Base-by-base conservation (phyloP, 371 early-diverging fungal genomes). In the Mortierella sp. region DNA sequence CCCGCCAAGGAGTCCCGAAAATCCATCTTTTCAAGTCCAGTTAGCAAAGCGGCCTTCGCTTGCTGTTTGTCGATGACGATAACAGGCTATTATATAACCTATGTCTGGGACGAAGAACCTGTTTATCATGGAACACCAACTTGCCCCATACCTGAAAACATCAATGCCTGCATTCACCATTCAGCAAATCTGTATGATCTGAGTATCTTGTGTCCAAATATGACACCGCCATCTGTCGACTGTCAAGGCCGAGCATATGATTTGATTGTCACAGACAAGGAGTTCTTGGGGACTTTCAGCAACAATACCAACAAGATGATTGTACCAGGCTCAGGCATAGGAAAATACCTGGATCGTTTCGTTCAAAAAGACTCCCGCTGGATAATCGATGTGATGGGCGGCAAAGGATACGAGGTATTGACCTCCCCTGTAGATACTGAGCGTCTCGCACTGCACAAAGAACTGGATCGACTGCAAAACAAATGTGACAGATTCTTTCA, bases 301-400 rank as follows among this genome's bases (percentile, higher is more conserved):
- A 52, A 8, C 20, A 0, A n/a, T n/a, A 24, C 22, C 2, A 52
- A 24, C 3, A 52, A 6, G 2, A 64, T 65, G 24, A 24, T 65
- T 49, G 65, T 71, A 0, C 58, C 58, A 37, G 71, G 71, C n/a
- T 8, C 0, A 47, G 43, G 26, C 8, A 47, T 60, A 5, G 71
- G 71, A 3, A 1, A 5, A 1, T 30, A 49, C 8, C 20, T 70
- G 20, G 70, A 70, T 43, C 28, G 24, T 2, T 73, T 73, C 39
- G 68, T 73, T 12, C 74, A 73, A 22, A 67, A 22, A 55, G 39
- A 51, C 43, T 68, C 68, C 64, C 68, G 62, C 0, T 73, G 74
- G 74, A 51, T 64, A 12, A 64, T 73, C 18, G 68, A 68, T n/a
- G 11, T 22, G 3, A 64, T 63, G 40, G 64, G 51, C 14, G 68